Evolutionary conservation across 1,284 basidiomycete genomes (phyloP), one percentile per base, ranked within the genome.

Genomic region (Thecaphora thlaspeos): DNA sequence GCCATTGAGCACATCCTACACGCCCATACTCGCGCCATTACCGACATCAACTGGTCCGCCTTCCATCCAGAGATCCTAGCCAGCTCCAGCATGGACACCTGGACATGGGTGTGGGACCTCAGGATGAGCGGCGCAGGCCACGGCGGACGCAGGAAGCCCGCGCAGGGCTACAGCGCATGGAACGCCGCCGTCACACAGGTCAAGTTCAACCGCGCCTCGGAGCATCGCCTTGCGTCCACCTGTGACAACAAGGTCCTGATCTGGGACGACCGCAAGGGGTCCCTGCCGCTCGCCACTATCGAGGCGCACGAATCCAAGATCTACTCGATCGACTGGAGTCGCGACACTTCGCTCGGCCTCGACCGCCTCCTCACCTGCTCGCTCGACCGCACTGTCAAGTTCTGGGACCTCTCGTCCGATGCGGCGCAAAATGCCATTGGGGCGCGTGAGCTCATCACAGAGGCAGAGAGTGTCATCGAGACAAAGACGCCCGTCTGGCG

Each of bases 401-500:
- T 63, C 46, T 77, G 75, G 73, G 55, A 76, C 43, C 48, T 76
- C 9, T 47, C 49, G 15, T 59, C 63, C 5, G 56, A 61, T 0
- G 44, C 64, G 9, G 61, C 68, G 36, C 71, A 74, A 36, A 48
- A 49, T 2, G 73, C 74, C 3, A 62, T 74, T 23, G 70, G 64
- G 1, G 49, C 67, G 1, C 52, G 71, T n/a, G 55, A 67, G 47
- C 64, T 72, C 17, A 63, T 77, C 23, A 73, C 70, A 3, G 69
- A 72, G 50, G 63, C 73, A 1, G 66, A 75, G 45, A 56, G 55
- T 3, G 83, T 80, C 4, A 90, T 92, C 56, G 79, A 83, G 43
- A 94, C 93, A 0, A 81, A 82, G 1, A 91, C 95, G 71, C 94
- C 94, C 0, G 88, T 98, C 0, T 97, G 93, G 91, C 83, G 94